Percentiles rank a stretch among this genome's conserved stretches.
phyloP scores from a whole-genome alignment of 768 basidiomycete species.

The Leccinum disarticulatum region DNA sequence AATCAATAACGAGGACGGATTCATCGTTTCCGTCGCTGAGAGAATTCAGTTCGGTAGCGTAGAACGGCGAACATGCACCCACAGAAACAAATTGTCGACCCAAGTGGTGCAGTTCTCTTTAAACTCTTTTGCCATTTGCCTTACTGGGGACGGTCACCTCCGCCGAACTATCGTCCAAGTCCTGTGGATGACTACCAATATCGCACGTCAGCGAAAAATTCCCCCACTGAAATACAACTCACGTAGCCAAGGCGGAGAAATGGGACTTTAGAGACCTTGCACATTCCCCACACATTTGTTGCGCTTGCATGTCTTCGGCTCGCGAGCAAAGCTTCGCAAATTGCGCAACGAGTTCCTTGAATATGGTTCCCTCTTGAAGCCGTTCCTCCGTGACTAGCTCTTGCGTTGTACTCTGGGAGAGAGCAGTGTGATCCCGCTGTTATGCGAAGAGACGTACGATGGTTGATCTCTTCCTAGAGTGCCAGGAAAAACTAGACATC shows the following conservation, averaged over 20 bases:
- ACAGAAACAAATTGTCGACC: too few species aligned
- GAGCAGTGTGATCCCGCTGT: slow-evolving; percentile 48
- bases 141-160: slow-evolving; percentile 59
- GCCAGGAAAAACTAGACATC: slow-evolving; percentile 82
- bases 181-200: slow-evolving; percentile 13
- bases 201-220: slow-evolving; percentile 1
- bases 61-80: too few species aligned
- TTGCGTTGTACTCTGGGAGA: slow-evolving; percentile 44
- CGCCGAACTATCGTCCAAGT: slow-evolving; percentile 10
- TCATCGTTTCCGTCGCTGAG: too few species aligned
- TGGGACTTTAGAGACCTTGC: slow-evolving; percentile 74
- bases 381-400: slow-evolving; percentile 24
- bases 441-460: slow-evolving; percentile 54
- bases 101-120: too few species aligned
- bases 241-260: slow-evolving; percentile 53
- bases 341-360: slow-evolving; percentile 68
- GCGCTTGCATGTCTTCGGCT: slow-evolving; percentile 87
- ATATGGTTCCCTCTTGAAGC: slow-evolving; percentile 64
- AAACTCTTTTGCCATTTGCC: too few species aligned
- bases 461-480: slow-evolving; percentile 79
- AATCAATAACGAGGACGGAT: background rate
- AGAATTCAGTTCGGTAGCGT: too few species aligned
- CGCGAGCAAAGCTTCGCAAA: slow-evolving; percentile 62
- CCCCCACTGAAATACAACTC: slow-evolving; percentile 18
- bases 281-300: slow-evolving; percentile 80